These are phyloP conservation scores for Syzygium jambos DNA, from an alignment of 345 rosid species.

Conservation along the genomic window DNA sequence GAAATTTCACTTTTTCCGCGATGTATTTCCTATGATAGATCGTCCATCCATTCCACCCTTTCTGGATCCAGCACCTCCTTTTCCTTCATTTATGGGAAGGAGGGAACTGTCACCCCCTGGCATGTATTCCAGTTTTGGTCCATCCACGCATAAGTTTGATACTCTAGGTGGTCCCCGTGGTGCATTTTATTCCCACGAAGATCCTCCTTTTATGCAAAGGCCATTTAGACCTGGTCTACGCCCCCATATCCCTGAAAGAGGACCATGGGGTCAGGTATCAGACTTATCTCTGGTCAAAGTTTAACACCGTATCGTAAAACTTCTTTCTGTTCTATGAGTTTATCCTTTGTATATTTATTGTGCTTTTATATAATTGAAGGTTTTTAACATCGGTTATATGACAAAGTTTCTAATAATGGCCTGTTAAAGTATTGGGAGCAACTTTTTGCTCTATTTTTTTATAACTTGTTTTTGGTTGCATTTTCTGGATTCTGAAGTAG, in stretches of 20 bases:
- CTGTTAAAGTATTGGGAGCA: neutral
- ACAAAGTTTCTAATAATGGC: neutral
- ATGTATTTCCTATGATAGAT: constrained; percentile 34
- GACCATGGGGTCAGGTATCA: constrained; percentile 70
- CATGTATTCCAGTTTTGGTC: constrained; percentile 30
- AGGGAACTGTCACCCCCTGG: constrained; percentile 61
- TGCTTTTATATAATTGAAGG: neutral
- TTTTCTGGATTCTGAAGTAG: neutral
- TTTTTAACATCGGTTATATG: neutral
- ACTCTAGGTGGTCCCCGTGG: constrained; percentile 42
- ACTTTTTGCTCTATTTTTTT: neutral
- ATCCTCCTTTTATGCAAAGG: constrained; percentile 38
- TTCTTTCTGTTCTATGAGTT: neutral
- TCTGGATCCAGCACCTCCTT: constrained; percentile 45
- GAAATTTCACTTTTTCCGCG: constrained; percentile 55
- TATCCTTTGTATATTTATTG: neutral
- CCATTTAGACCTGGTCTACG: constrained; percentile 37
- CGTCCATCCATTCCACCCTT: constrained; percentile 43
- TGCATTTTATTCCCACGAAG: constrained; percentile 43
- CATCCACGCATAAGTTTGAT: constrained; percentile 43
- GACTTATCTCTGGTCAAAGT: neutral
- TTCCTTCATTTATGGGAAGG: constrained; percentile 47
- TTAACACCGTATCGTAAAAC: neutral
- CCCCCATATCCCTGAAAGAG: constrained; percentile 45
- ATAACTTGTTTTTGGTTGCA: neutral